Evolutionary conservation across 345 rosid genomes (phyloP).

Genomic region (Boechera retrofracta): DNA sequence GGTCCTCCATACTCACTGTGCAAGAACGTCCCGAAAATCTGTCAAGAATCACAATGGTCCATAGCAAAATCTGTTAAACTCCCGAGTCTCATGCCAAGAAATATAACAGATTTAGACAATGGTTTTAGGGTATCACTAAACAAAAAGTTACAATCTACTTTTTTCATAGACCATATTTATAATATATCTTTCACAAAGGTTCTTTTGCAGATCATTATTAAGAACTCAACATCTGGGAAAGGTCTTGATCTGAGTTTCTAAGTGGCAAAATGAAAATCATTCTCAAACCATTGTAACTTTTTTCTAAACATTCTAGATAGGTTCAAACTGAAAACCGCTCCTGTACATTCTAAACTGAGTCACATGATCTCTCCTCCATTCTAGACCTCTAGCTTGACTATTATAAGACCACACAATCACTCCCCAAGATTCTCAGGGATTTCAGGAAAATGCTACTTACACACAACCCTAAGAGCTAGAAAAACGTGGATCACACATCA

Average conservation of each 20-base stretch:
- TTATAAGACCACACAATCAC: background rate
- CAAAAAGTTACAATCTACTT: background rate
- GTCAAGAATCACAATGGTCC: constrained; percentile 35
- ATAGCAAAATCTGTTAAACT: background rate
- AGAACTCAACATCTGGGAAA: background rate
- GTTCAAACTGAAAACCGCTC: constrained; percentile 1
- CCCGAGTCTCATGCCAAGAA: background rate
- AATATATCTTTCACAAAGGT: constrained; percentile 7
- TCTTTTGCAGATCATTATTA: background rate
- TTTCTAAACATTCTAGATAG: background rate
- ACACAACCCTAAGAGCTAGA: background rate
- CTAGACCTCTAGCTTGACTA: background rate
- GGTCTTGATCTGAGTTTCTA: background rate
- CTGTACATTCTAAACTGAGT: background rate
- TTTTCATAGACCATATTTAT: background rate
- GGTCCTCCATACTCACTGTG: constrained; percentile 91
- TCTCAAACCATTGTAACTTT: background rate
- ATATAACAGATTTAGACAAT: background rate
- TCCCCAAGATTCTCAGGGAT: background rate
- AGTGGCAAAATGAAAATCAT: background rate
- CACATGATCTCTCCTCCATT: background rate
- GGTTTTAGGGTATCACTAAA: background rate
- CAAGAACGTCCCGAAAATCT: constrained; percentile 81
- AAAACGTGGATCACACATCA: background rate
- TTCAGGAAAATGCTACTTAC: background rate